Conservation (phyloP, 2,329 filamentous ascomycete species). For the Aspergillus brunneoviolaceus region DNA sequence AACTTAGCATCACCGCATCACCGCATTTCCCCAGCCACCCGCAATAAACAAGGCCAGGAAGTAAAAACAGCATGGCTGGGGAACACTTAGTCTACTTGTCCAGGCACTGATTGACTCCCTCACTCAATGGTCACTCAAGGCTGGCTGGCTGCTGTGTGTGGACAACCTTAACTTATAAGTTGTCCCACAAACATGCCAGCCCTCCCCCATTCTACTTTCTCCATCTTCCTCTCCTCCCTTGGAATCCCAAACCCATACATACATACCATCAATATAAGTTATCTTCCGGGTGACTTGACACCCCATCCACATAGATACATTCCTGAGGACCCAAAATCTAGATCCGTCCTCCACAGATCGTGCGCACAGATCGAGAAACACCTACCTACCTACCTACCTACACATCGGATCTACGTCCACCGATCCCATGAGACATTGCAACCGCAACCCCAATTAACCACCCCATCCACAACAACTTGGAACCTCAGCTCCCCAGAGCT, state of each 20-base stretch:
- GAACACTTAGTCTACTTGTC: not conserved
- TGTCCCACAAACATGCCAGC: no score
- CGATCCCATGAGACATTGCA: no score
- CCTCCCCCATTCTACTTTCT: not conserved
- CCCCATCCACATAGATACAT: no score
- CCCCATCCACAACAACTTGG: no score
- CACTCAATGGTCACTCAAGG: slow-evolving; percentile 5
- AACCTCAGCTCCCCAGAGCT: no score
- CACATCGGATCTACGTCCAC: no score
- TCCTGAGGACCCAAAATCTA: not conserved
- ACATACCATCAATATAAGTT: not conserved
- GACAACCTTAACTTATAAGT: not conserved
- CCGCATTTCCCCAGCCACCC: slow-evolving; percentile 16
- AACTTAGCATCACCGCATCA: not conserved
- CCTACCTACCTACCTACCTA: no score
- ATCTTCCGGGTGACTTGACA: not conserved
- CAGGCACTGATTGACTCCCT: no score
- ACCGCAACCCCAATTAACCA: not conserved
- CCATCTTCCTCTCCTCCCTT: not conserved
- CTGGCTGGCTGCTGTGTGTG: not conserved
- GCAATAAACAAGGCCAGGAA: not conserved
- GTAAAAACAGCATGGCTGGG: slow-evolving; percentile 23
- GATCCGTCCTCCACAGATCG: no score
- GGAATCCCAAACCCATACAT: not conserved
- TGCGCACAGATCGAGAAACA: no score